Evolutionary conservation across 2,329 filamentous ascomycete species (phyloP).

Genomic region (Sclerotiophoma versabilis): DNA sequence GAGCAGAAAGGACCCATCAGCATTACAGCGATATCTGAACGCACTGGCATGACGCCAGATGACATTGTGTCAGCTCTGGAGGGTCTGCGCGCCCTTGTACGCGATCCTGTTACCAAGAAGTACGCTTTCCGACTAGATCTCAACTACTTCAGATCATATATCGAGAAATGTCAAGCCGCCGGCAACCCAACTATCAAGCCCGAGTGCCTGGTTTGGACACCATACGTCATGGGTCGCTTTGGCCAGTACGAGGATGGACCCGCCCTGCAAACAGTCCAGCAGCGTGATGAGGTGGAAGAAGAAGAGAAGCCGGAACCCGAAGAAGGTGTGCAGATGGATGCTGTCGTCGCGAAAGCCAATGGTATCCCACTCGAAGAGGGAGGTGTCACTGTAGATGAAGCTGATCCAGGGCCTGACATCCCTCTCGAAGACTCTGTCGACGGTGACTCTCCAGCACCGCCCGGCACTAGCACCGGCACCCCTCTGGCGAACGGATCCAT

Average conservation of each 20-base stretch:
- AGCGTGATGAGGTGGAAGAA: slow-evolving; percentile 74
- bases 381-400: slow-evolving; percentile 21
- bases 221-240: slow-evolving; percentile 92
- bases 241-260: slow-evolving; percentile 85
- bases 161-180: slow-evolving; percentile 87
- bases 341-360: slow-evolving; percentile 34
- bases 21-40: slow-evolving; percentile 75
- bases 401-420: slow-evolving; percentile 27
- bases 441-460: slow-evolving; percentile 40
- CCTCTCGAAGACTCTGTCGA: slow-evolving; percentile 39
- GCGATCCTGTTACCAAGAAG: slow-evolving; percentile 84
- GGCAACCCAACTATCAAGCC: slow-evolving; percentile 85
- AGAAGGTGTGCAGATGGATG: slow-evolving; percentile 53
- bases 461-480: slow-evolving; percentile 29
- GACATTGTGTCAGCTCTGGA: slow-evolving; percentile 95
- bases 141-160: slow-evolving; percentile 84
- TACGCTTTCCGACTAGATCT: slow-evolving; percentile 91
- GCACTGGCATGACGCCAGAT: slow-evolving; percentile 94
- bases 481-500: slow-evolving; percentile 43
- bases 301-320: slow-evolving; percentile 50
- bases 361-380: slow-evolving; percentile 27
- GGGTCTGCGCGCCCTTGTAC: slow-evolving; percentile 84
- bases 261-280: slow-evolving; percentile 83
- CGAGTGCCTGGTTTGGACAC: slow-evolving; percentile 87
- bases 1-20: slow-evolving; percentile 63